Evolutionary conservation across 176 grass and related monocot genomes (phyloP), one percentile per base, ranked within the genome.

Genomic region (Bonia amplexicaulis): DNA sequence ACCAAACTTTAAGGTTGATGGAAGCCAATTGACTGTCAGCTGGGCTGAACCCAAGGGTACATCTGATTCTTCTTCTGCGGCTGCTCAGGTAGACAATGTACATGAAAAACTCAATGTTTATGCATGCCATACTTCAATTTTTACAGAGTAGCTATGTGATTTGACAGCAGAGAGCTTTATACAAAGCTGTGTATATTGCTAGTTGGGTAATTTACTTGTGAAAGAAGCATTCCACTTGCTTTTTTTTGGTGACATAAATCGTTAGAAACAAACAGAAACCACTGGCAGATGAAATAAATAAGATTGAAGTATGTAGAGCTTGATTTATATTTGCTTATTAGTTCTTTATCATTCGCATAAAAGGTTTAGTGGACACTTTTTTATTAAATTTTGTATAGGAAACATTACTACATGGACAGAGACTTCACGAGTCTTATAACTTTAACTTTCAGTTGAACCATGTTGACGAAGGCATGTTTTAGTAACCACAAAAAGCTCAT

Each of bases 11-110:
- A 99, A 96, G 74, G 91, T 99, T 77, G 93, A 99, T 78, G 96
- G 96, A 71, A 99, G 91, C 84, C 92, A 92, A 72, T 59, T 95
- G 75, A 96, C 96, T 71, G 83, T 99, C 47, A 96, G 91, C 53
- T 99, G 96, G 96, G 96, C 96, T 45, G 96, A 94, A 84, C 93
- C 96, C 9, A 99, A 96, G 78, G 91, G 88, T 44, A 80, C 88
- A 64, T 73, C 88, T 10, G 95, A 93, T 74, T 65, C 93, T 62
- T 92, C 93, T 48, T 92, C 90, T 77, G 89, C 86, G n/a, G 78
- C 86, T 85, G 58, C 96, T 82, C 96, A 99, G 91, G 96, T 95
- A 54, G 31, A 16, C 53, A 33, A 5, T 44, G 2, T 37, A 17
- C 13, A 35, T 67, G 15, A 49, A 29, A 53, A 61, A 6, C 17